Evolutionary conservation across 305 asterid genomes (phyloP), one percentile per base, ranked within the genome.

Genomic region (Ajuga reptans): DNA sequence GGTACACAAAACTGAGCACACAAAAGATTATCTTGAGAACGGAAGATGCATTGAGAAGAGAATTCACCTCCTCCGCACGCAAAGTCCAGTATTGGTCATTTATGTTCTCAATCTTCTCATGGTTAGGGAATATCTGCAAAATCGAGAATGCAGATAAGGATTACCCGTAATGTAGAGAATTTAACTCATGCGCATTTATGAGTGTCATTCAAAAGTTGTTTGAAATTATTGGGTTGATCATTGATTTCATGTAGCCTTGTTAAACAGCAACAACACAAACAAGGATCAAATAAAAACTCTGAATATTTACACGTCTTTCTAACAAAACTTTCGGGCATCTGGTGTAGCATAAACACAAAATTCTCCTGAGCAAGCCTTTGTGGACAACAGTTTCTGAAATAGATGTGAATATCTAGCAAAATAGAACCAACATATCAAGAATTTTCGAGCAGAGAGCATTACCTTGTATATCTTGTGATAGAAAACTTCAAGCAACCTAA

Each of bases 381-480:
- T 5, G 62, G 17, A 21, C 54, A 51, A 36, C 17, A 66, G 37
- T 46, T 71, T 72, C 71, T 16, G 9, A 50, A 45, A 29, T 12
- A 21, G n/a, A 41, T 18, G 43, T 45, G 4, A 49, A 59, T 16
- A 17, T 24, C 47, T 29, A 24, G 51, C 11, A 72, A 68, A 66
- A 37, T 15, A 16, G 5, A 16, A 63, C 61, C 43, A 33, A 64
- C 51, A 72, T 11, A 68, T 73, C 62, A 43, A 64, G 46, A 65
- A 45, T 12, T 6, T 34, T 33, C 31, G 47, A 63, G 60, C 45
- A 31, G 56, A 43, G 31, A 55, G n/a, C 8, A 72, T 83, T 84
- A 94, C 99, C 99, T 91, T 91, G 78, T 94, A 94, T 56, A 94
- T 94, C 81, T 91, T 94, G 96, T 91, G 96, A 77, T 87, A 89